A percentile compares a stretch with the other conserved stretches of the same genome.
Conservation (phyloP, 2,329 filamentous ascomycete genomes). For the Aspergillus terreus region DNA sequence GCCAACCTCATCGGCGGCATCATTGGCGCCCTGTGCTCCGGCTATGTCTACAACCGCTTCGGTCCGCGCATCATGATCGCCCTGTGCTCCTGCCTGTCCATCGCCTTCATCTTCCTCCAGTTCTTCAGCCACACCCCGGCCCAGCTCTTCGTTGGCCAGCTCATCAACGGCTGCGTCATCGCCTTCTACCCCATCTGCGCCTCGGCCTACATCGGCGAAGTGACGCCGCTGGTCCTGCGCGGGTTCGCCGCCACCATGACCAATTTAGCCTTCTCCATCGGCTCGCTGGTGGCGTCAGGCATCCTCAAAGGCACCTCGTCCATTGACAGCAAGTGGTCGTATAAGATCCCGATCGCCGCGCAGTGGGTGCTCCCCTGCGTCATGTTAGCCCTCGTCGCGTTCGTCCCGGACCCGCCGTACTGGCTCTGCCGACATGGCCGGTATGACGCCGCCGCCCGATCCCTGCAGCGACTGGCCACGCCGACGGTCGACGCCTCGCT, state of each 20-base stretch:
- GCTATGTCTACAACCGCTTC: slow-evolving; percentile 24
- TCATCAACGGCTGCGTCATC: slow-evolving; percentile 59
- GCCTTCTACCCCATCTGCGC: slow-evolving; percentile 59
- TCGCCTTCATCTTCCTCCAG: slow-evolving; percentile 58
- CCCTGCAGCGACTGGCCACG: slow-evolving; percentile 18
- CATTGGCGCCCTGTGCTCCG: slow-evolving; percentile 22
- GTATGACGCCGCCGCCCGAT: slow-evolving; percentile 14
- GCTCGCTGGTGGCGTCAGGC: slow-evolving; percentile 30
- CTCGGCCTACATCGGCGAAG: slow-evolving; percentile 32
- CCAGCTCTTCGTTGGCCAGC: slow-evolving; percentile 58
- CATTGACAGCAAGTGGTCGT: slow-evolving; percentile 15
- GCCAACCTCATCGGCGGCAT: slow-evolving; percentile 24
- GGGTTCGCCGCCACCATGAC: slow-evolving; percentile 27
- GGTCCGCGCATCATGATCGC: slow-evolving; percentile 24
- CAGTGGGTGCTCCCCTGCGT: slow-evolving; percentile 22
- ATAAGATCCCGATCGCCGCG: slow-evolving; percentile 23
- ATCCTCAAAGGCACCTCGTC: slow-evolving; percentile 23
- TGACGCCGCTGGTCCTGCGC: slow-evolving; percentile 27
- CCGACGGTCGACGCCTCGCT: slow-evolving; percentile 14
- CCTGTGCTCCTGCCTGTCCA: slow-evolving; percentile 24
- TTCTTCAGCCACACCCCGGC: slow-evolving; percentile 58
- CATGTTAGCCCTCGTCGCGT: slow-evolving; percentile 18
- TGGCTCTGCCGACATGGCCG: slow-evolving; percentile 22
- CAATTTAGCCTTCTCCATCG: slow-evolving; percentile 29
- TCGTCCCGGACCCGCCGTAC: slow-evolving; percentile 24